Evolutionary conservation across 1,139 yeast genomes (phyloP), one percentile per base, ranked within the genome.

Genomic region (Saccharomyces hybrid): DNA sequence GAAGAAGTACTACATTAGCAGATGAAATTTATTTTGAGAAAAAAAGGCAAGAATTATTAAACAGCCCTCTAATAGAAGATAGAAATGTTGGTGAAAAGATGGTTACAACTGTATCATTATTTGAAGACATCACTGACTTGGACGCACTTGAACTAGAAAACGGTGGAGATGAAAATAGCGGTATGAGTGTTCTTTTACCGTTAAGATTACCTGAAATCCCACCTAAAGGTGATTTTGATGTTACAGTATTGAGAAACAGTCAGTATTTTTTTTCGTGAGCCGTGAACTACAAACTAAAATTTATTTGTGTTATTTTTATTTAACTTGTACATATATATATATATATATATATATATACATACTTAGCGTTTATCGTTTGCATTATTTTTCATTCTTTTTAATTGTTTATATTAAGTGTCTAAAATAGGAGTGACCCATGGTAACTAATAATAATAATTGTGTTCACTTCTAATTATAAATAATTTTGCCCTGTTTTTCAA

Each of bases 401-500:
- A 14, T 46, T 11, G 9, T 25, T 26, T 13, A 31, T 28, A 28
- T 25, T 47, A 8, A 26, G 26, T 28, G 31, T 26, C 34, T 14
- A 26, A 26, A 13, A 11, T n/a, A 5, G 31, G 29, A 23, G 47
- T 26, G 9, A 46, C 47, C 11, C 11, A 25, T 20, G 32, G n/a
- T 47, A 47, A 26, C 25, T 28, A 16, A 16, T 13, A 16, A 20
- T 20, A 4, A 38, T n/a, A 38, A 38, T 25, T 25, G 13, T 41
- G 7, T 25, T 6, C 32, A 49, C 13, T 13, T 26, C 32, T 13
- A 31, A 32, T 44, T 48, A 52, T 60, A 66, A 46, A 70, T 70
- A 41, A 90, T 86, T 68, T 90, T 90, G 0, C 97, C 97, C 71
- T 91, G 97, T 47, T 75, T 75, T 71, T 89, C 96, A 61, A 93